Evolutionary conservation across 129 eudicot genomes (phyloP), one percentile per base, ranked within the genome.

Genomic region (Solidago caesia): DNA sequence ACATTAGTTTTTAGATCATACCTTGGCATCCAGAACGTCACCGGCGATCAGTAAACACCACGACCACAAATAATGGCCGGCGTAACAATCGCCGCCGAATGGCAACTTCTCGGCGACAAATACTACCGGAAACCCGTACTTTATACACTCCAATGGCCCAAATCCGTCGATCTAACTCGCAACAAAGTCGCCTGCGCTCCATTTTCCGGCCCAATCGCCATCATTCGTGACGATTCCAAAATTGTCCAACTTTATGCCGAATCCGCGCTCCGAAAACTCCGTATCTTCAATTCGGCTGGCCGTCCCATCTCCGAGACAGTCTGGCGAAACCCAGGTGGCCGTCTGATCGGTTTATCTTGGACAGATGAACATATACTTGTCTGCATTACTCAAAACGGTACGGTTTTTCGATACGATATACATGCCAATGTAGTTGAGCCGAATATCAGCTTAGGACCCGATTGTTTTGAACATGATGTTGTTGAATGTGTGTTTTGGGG

Each of bases 401-500:
- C 97, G 21, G 83, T 91, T 67, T 95, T 91, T 64, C 63, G 86
- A 65, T 95, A 95, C 49, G 85, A 91, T 46, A 71, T 89, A 45
- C 91, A 83, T 47, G 77, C 84, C 2, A 89, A 89, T 81, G 16
- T 85, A 11, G 81, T 91, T 39, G 85, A 77, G 5, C 80, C 93
- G 2, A 81, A 72, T 49, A 46, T 85, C 44, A 86, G 96, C 1
- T 27, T 95, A 74, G 99, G 99, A 5, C 71, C 55, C 53, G 99
- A 95, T 71, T 91, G 96, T 75, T 91, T 88, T 45, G 82, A 75
- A 7, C 70, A 87, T 44, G 91, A 89, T 67, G 96, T 95, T 25
- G 97, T 95, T 10, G 97, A 95, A 39, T 95, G 99, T 74, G 90
- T 95, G 68, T 95, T 95, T 77, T 95, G 97, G 97, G 96, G 96